Evolutionary conservation across 371 early-diverging fungal genomes (phyloP).

Genomic region (Mucor mucedo): DNA sequence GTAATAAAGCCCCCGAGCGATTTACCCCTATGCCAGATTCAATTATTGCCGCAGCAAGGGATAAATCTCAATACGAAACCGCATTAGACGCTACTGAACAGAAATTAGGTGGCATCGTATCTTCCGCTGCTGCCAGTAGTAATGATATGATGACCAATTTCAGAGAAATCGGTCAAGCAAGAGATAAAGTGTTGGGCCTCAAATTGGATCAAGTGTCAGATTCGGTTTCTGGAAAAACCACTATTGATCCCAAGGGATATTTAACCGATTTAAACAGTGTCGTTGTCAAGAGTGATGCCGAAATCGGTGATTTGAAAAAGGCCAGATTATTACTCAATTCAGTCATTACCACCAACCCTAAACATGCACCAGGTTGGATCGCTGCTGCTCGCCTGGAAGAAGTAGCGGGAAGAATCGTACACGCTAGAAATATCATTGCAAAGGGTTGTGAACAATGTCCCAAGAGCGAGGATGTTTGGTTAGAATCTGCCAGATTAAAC

Average conservation of each 20-base stretch:
- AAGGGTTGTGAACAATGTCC: conserved; percentile 96
- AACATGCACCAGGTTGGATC: conserved; percentile 97
- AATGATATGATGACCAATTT: conserved; percentile 83
- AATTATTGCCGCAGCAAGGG: conserved; percentile 69
- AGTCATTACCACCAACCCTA: conserved; percentile 91
- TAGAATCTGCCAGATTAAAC: conserved; percentile 93
- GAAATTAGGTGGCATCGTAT: conserved; percentile 53
- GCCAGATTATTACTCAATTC: conserved; percentile 89
- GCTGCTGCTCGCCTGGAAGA: conserved; percentile 97
- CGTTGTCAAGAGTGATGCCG: conserved; percentile 82
- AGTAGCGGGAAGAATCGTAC: conserved; percentile 81
- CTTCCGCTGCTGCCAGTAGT: conserved; percentile 35
- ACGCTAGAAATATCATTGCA: conserved; percentile 86
- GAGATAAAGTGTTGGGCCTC: conserved; percentile 86
- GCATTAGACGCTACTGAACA: conserved; percentile 64
- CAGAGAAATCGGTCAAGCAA: conserved; percentile 92
- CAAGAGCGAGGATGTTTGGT: conserved; percentile 94
- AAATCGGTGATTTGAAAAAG: conserved; percentile 93
- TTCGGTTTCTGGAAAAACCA: conserved; percentile 80
- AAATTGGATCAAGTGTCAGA: conserved; percentile 86
- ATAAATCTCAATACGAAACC: conserved; percentile 58
- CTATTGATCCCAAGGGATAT: conserved; percentile 94
- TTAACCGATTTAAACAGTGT: conserved; percentile 90
- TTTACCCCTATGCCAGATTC: conserved; percentile 90
- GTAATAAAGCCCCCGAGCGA: conserved; percentile 68